These are phyloP conservation scores for Silene latifolia DNA, from an alignment of 148 eudicot species.

Conservation along the genomic window DNA sequence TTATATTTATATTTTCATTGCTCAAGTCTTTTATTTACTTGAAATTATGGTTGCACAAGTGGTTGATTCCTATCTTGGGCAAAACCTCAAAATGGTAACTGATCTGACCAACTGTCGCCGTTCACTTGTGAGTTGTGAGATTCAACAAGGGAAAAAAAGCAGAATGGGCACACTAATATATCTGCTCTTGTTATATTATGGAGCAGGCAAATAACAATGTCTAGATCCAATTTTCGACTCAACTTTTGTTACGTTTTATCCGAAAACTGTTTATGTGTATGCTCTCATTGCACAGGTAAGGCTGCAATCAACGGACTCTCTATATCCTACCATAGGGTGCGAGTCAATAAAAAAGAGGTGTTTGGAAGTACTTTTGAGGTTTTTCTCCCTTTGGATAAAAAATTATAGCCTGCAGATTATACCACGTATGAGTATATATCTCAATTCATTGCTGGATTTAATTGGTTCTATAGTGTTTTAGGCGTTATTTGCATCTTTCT, in stretches of 20 bases:
- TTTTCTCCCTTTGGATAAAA: neutral
- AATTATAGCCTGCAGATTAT: neutral
- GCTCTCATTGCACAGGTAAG: too few species aligned
- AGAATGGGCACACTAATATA: too few species aligned
- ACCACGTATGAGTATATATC: neutral
- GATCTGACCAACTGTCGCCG: neutral
- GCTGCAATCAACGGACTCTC: too few species aligned
- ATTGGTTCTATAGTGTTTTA: conserved; percentile 21
- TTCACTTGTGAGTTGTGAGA: neutral
- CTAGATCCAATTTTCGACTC: too few species aligned
- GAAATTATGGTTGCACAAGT: neutral
- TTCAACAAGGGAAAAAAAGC: neutral
- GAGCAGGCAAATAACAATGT: too few species aligned
- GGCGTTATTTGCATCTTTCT: conserved; percentile 63
- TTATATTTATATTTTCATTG: too few species aligned
- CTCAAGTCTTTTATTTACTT: neutral
- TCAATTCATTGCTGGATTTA: neutral
- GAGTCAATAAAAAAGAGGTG: too few species aligned
- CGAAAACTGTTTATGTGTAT: too few species aligned
- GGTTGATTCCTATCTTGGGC: neutral
- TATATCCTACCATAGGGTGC: too few species aligned
- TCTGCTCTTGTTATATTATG: too few species aligned
- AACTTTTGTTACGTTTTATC: too few species aligned
- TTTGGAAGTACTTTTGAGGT: too few species aligned
- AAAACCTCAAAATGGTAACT: neutral